Base-by-base conservation (phyloP, 2,329 filamentous ascomycete species). In the Colletotrichum abscissum region DNA sequence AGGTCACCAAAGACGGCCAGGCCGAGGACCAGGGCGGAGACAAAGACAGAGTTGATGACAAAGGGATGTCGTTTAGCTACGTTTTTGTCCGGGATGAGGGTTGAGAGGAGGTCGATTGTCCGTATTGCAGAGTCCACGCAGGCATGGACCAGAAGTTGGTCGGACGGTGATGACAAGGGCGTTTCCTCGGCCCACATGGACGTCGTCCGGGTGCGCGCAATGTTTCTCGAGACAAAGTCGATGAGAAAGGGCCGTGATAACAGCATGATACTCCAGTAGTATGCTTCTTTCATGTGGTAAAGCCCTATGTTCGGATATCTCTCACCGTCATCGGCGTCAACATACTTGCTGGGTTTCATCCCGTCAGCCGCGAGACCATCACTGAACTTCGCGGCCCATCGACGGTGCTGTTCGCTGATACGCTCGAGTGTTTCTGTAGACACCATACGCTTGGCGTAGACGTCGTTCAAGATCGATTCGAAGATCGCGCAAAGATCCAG, bases 1-100 rank as follows among this genome's bases (percentile, higher is more conserved):
- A 87, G 81, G 67, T 87, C 84, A 0, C 83, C 84, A 63, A 87
- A 86, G 28, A 82, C 80, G 0, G 85, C 84, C 0, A 85, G 80
- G 0, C 85, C 85, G 0, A 87, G 78, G 0, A 86, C 84, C 0
- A 87, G 76, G 0, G 83, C 84, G 0, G 85, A 84, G 6, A 85
- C 82, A 72, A 87, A 87, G 4, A 84, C 81, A 1, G 84, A 84
- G 62, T 86, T 87, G 5, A 86, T 84, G 0, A 86, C 75, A 19
- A 86, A 85, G 0, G 85, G 85, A 4, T 86, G 75, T 1, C 85
- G 79, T 35, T 83, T 84, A 0, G 85, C 85, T 0, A 86, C 78
- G 2, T 78, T 76, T n/a, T 46, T 60, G 1, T 78, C 80, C 1
- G 76, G 76, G 4, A 82, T 73, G 1, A 87, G 79, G 1, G 78